Conservation (phyloP, 352 stramenopile species). For the Phytophthora capsici region DNA sequence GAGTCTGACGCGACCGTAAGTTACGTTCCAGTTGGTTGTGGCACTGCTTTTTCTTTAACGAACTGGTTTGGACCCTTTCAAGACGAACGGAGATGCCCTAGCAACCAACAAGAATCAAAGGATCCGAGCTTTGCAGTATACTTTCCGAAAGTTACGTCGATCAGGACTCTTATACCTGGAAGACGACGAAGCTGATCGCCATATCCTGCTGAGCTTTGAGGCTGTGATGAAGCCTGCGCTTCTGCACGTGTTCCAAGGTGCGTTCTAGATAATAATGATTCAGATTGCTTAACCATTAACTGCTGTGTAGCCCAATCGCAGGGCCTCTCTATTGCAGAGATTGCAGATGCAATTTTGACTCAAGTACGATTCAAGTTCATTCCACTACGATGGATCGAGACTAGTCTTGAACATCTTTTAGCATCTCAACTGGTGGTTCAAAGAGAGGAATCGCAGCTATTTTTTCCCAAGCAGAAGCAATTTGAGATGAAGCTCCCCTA, state of each 20-base stretch:
- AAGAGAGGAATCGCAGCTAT: constrained; percentile 45
- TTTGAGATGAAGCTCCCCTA: neutral
- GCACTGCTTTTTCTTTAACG: neutral
- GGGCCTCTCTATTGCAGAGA: constrained; percentile 48
- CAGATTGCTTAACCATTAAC: no score
- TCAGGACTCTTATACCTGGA: constrained; percentile 66
- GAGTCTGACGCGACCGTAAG: constrained; percentile 12
- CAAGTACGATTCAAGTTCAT: constrained; percentile 58
- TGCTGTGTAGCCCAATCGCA: constrained; percentile 29
- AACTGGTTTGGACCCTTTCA: neutral
- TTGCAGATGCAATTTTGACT: constrained; percentile 56
- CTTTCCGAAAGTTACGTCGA: constrained; percentile 51
- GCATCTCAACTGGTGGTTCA: constrained; percentile 33
- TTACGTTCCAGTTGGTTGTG: neutral
- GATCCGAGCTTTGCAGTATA: constrained; percentile 43
- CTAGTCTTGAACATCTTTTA: constrained; percentile 42
- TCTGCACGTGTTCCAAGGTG: constrained; percentile 46
- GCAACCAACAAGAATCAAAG: constrained; percentile 18
- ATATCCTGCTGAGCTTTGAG: constrained; percentile 66
- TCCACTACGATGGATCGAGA: constrained; percentile 61
- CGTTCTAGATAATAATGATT: constrained; percentile 2
- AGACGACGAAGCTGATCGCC: constrained; percentile 53
- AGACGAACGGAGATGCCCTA: constrained; percentile 12
- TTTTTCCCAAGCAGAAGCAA: constrained; percentile 32
- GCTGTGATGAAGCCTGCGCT: constrained; percentile 52